Base-by-base conservation (phyloP, 2,329 filamentous ascomycete species). In the Fusarium sublunatum region DNA sequence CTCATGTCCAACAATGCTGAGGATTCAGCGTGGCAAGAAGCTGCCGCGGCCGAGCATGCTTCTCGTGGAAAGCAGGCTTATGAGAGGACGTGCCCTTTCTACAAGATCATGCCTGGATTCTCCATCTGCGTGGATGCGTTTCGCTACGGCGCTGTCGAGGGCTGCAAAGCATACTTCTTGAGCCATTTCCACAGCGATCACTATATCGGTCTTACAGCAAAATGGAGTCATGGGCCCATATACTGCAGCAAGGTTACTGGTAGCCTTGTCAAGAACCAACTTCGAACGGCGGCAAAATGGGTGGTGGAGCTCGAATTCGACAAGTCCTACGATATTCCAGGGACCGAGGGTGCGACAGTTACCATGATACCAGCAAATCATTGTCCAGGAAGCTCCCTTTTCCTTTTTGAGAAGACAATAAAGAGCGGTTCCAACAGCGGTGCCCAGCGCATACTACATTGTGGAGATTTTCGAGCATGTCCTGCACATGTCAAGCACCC, bases 121-220 rank as follows among this genome's bases (percentile, higher is more conserved):
- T 92, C 85, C 64, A 96, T 98, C 49, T 96, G 92, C 55, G 95
- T 99, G 1, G 95, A 99, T 76, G 95, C 95, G 0, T 97, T 99
- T 72, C 88, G 94, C 19, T 99, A 98, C 72, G 95, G 95, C 3
- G 92, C 93, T 5, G 92, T 99, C 1, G 85, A 96, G 72, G 93
- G 92, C 1, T 97, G 93, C 74, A 90, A 91, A 50, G 95, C 94
- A 2, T 99, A 99, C 74, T 99, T 99, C 68, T 83, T 99, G 10
- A 97, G 93, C 69, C 95, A 99, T 73, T 99, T 98, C 68, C 95
- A 99, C 76, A 97, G 93, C 71, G 95, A 99, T 73, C 95, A 99
- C 74, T 99, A 99, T 70, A 88, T 97, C 31, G 95, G 95, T 3
- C 80, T 99, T 10, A 95, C 92, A 10, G 88, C 91, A 7, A 92